Evolutionary conservation across 2,329 filamentous ascomycete species (phyloP).

Genomic region (Curvularia hawaiiensis): DNA sequence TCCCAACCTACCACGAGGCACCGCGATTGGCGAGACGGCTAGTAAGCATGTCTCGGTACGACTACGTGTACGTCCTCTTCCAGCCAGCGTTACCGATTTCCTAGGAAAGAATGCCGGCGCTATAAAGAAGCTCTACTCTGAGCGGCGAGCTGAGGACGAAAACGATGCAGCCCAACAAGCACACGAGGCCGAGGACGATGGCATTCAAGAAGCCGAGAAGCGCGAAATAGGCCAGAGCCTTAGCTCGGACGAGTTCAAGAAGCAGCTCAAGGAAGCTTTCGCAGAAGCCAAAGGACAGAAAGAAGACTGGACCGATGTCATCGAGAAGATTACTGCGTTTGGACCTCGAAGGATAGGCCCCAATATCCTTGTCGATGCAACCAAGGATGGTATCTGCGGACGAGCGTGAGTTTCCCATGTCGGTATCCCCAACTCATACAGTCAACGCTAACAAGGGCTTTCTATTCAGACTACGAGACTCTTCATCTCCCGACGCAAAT

Average conservation of each 20-base stretch:
- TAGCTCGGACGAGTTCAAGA: conserved; percentile 76
- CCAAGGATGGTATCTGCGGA: conserved; percentile 70
- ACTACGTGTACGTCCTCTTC: conserved; percentile 78
- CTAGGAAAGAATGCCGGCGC: conserved; percentile 78
- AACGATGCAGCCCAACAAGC: conserved; percentile 49
- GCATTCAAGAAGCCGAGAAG: conserved; percentile 57
- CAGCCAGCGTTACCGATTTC: conserved; percentile 80
- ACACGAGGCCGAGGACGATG: conserved; percentile 57
- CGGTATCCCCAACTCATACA: background rate
- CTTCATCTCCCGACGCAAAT: conserved; percentile 45
- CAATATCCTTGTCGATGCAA: conserved; percentile 87
- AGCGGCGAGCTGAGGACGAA: conserved; percentile 61
- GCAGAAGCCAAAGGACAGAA: conserved; percentile 73
- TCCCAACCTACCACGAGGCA: conserved; percentile 84
- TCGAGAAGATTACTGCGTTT: conserved; percentile 87
- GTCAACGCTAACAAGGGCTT: background rate
- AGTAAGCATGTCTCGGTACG: conserved; percentile 85
- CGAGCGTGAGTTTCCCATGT: conserved; percentile 68
- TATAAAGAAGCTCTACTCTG: conserved; percentile 78
- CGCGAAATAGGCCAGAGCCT: conserved; percentile 64
- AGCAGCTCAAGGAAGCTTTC: conserved; percentile 71
- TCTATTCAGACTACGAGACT: conserved; percentile 33
- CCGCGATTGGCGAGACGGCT: conserved; percentile 73
- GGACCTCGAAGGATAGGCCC: conserved; percentile 84
- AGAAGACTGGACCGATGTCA: conserved; percentile 76